Evolutionary conservation across 441 rosid genomes (phyloP), one percentile per base, ranked within the genome.

Genomic region (Macaranga tanarius): DNA sequence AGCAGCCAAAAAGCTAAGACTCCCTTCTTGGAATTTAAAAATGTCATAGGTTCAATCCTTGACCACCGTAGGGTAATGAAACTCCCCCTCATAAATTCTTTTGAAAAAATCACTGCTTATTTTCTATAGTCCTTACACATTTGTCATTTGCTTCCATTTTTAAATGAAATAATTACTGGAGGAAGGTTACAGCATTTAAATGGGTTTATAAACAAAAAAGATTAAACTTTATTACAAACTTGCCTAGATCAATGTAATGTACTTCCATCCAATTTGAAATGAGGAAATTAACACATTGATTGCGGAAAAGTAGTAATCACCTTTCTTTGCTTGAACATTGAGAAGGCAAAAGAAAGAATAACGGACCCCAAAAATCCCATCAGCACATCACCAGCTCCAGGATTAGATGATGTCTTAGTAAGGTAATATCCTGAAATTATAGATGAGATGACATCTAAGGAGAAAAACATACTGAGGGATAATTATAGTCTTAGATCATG

Each of bases 321-420:
- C 98, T 91, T 92, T 83, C 96, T 86, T 76, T 95, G 98, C 83
- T 90, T 88, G 86, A 95, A 95, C 99, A 92, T 95, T 68, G 99
- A 89, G 81, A 95, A 95, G 63, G 99, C 93, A 52, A 92, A 95
- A 70, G 98, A 91, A 79, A 92, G 93, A 73, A 95, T 95, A 26
- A 95, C 98, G 68, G 98, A 90, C 67, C 97, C 97, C 81, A 95
- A 81, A 82, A 95, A 95, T 56, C 96, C 97, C 99, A 95, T 92
- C 64, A 95, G 79, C 23, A 95, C 80, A 79, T 95, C 99, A 77
- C 99, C 97, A 81, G 99, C 97, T 71, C 97, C 97, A 10, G 99
- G 97, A 84, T 95, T 85, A 15, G 91, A 81, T 67, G 92, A 75
- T 58, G 74, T 84, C 73, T 92, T 91, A 10, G 99, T 95, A 67